Evolutionary conservation across 106 monocot genomes (phyloP), one percentile per base, ranked within the genome.

Genomic region (Dendrobium chrysotoxum): DNA sequence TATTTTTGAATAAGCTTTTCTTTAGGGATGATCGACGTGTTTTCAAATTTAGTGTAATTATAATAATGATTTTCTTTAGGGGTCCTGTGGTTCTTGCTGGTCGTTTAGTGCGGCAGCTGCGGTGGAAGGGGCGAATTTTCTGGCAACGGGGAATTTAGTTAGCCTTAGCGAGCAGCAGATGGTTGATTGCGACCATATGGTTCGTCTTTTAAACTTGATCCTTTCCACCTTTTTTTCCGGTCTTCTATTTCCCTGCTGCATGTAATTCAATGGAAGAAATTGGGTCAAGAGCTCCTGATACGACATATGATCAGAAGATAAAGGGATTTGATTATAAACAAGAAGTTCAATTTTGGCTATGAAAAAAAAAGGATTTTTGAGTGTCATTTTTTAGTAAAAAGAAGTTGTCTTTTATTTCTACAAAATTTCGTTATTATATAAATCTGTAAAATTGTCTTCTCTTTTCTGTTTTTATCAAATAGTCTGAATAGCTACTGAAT

Each of bases 11-110:
- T 58, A 26, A 73, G 4, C 1, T 11, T 64, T 55, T 0, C 15
- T 45, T 81, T 53, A 80, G 16, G 50, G 53, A 41, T 79, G 53
- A 28, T 70, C 40, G 84, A 30, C 35, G 11, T 70, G 17, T 28
- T 82, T 39, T 18, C 75, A 20, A 25, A 2, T 17, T 81, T 11
- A 38, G 74, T 7, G 18, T 75, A 4, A 47, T 18, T 40, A 7
- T 39, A 10, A 70, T 23, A 30, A 70, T 13, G 7, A 3, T 70
- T 65, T 66, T 54, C 28, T 84, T 18, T 83, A 96, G 96, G 96
- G 96, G 31, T 87, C 92, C 0, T 96, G 96, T 77, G 96, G 96
- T 30, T 96, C 96, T 30, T 96, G 96, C 90, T 96, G 96, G 96
- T 92, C 96, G 21, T 96, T 96, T 81, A 96, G 96, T 72, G 78